Evolutionary conservation across 768 basidiomycete species (phyloP), one percentile per base, ranked within the genome.

Genomic region (Termitomyces bulborhizus): DNA sequence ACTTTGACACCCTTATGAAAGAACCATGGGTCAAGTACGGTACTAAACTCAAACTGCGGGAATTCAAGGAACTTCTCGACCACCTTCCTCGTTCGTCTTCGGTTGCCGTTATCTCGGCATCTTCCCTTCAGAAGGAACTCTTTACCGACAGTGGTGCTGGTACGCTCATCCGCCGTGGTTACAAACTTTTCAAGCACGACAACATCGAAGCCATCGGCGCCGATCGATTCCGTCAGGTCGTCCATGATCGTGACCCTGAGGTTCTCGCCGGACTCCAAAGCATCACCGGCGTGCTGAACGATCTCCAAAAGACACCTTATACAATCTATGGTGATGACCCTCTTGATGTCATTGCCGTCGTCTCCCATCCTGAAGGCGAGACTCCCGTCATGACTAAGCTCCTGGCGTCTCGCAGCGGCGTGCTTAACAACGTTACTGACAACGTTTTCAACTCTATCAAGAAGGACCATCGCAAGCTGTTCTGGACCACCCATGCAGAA

Each of bases 11-110:
- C 24, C 85, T 99, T 56, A 91, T 98, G 94, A 95, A 94, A 66
- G 90, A 98, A 72, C 82, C 94, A 6, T 99, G 97, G 97, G 96
- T 99, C 71, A 97, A 97, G 69, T 98, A 85, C 68, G 97, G 96
- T 57, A 98, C 96, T 60, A 99, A 99, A 72, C 90, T 99, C 70
- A 98, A 98, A 75, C 81, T 99, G 55, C 88, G 97, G 60, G 96
- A 98, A 71, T 98, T 99, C 80, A 99, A 99, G 74, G 97, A 98
- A 66, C 86, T 99, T 52, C 83, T 99, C 43, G 97, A 98, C 67
- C 88, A 95, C 74, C 92, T 98, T 59, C 97, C 97, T 15, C 94
- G 97, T 56, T 90, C 97, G 3, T 97, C 96, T 16, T 98, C 95
- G 39, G 97, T 99, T 50, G 96, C 97, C 62, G 93, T 99, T 73